Evolutionary conservation across 208 protist genomes (phyloP).

Genomic region (Trypanosoma caninum): DNA sequence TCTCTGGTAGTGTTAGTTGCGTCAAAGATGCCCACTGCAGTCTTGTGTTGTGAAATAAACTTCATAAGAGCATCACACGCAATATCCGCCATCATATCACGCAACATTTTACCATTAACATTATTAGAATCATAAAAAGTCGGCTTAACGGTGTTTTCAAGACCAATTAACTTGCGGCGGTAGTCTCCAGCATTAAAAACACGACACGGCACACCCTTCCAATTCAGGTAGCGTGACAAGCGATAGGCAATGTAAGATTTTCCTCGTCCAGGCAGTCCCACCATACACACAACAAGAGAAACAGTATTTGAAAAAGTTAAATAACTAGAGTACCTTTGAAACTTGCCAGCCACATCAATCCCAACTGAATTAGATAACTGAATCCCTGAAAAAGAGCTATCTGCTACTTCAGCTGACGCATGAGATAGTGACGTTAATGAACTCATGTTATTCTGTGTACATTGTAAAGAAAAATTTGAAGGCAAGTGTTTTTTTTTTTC

Average conservation of each 20-base stretch:
- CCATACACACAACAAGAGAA: slow-evolving; percentile 86
- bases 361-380: no score
- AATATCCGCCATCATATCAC: slow-evolving; percentile 84
- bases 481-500: background rate
- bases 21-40: slow-evolving; percentile 88
- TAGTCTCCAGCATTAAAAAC: slow-evolving; percentile 92
- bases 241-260: slow-evolving; percentile 88
- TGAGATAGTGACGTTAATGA: background rate
- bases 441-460: slow-evolving; percentile 17
- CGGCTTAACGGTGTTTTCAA: slow-evolving; percentile 54
- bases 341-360: slow-evolving; percentile 6
- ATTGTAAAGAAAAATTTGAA: background rate
- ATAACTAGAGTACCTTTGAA: slow-evolving; percentile 81
- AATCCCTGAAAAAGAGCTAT: no score
- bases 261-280: slow-evolving; percentile 82
- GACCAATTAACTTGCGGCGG: slow-evolving; percentile 75
- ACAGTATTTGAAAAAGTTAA: slow-evolving; percentile 72
- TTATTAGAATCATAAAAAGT: slow-evolving; percentile 86
- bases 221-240: slow-evolving; percentile 88
- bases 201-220: slow-evolving; percentile 84
- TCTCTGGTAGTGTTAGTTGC: slow-evolving; percentile 89
- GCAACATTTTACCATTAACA: slow-evolving; percentile 53
- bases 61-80: slow-evolving; percentile 76
- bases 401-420: background rate
- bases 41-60: slow-evolving; percentile 64